Evolutionary conservation across 257 asterid species (phyloP), one percentile per base, ranked within the genome.

Genomic region (Echites panduratus): DNA sequence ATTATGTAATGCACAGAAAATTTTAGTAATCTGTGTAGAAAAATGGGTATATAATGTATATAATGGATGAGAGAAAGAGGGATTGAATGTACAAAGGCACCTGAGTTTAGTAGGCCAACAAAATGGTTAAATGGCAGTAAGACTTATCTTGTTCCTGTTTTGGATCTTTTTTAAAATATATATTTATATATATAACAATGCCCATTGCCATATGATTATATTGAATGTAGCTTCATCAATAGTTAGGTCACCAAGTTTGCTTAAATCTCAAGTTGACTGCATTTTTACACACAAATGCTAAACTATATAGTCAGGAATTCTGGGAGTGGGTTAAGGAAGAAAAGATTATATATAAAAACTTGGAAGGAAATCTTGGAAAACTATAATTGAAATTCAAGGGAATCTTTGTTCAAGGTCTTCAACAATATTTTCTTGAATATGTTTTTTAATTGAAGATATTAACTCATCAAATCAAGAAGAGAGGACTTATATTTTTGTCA

Each of bases 61-160:
- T 29, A 5, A 40, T 16, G 2, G 27, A 12, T 17, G 8, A 43
- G 59, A 27, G 63, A 43, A 50, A 59, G 48, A 47, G 32, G 22
- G 47, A n/a, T n/a, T n/a, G n/a, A n/a, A n/a, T n/a, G 52, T 17
- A 44, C 14, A 73, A 12, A n/a, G 40, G 63, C 41, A 26, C 61
- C 61, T 59, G 57, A 44, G 9, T 62, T 63, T 72, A 50, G 50
- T 73, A n/a, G 64, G 65, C 52, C 77, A 73, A 73, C 54, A 35
- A 48, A 63, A 29, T 19, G 43, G 27, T 22, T n/a, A 52, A 49
- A n/a, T 16, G 44, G n/a, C 67, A 41, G 43, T 24, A 40, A 4
- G 64, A 17, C 26, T n/a, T n/a, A 70, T 61, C 22, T 29, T 35
- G 47, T 41, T 29, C 22, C 16, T 69, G 41, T 27, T 50, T 71